A percentile compares a stretch with the other conserved stretches of the same genome.
Evolutionary conservation across 2,329 filamentous ascomycete species (phyloP).

Genomic region (Nemania sp.): DNA sequence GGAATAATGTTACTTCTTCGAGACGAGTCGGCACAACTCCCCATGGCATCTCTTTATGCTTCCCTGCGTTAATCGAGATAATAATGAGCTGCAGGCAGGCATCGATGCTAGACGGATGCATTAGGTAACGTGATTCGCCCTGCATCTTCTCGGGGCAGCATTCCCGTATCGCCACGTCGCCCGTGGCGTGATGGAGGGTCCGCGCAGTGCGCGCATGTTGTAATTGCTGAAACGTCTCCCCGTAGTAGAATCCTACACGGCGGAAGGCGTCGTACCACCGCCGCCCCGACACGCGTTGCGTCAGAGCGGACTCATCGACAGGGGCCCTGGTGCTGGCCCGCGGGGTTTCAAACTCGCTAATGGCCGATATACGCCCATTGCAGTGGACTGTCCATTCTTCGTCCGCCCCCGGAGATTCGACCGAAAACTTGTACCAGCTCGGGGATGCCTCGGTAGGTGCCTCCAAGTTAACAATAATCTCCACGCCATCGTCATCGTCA

Average conservation of each 20-base stretch:
- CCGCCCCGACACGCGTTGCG: constrained; percentile 47
- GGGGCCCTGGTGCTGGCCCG: constrained; percentile 2
- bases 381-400: constrained; percentile 38
- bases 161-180: constrained; percentile 33
- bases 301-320: constrained; percentile 31
- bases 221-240: constrained; percentile 52
- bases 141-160: constrained; percentile 26
- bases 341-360: not conserved
- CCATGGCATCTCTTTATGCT: constrained; percentile 47
- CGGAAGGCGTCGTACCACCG: constrained; percentile 51
- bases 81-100: constrained; percentile 52
- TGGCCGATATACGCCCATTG: constrained; percentile 33
- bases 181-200: constrained; percentile 38
- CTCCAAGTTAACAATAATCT: constrained; percentile 46
- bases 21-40: constrained; percentile 49
- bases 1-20: constrained; percentile 31
- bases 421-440: constrained; percentile 38
- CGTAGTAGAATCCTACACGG: constrained; percentile 55
- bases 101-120: constrained; percentile 58
- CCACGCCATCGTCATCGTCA: constrained; percentile 49
- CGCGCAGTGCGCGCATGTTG: constrained; percentile 47
- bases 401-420: constrained; percentile 31
- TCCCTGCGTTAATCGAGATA: constrained; percentile 49
- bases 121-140: constrained; percentile 54
- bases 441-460: constrained; percentile 37